phyloP scores from a whole-genome alignment of 2,329 filamentous ascomycete species.

The Polytolypa hystricis region DNA sequence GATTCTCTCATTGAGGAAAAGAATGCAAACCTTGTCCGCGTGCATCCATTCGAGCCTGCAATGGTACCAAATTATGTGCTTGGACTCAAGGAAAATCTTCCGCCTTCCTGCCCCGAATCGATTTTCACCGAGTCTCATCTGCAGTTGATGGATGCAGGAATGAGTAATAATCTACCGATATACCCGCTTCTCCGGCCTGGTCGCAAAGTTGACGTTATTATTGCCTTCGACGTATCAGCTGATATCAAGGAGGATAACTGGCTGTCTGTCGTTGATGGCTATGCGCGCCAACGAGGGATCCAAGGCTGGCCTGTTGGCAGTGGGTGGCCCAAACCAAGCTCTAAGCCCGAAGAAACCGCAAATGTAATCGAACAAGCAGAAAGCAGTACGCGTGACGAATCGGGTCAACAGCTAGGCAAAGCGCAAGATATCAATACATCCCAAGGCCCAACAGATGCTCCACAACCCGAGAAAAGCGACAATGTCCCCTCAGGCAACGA shows the following conservation, averaged over 20 bases:
- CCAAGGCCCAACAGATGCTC: not conserved
- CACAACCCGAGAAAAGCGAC: conserved; percentile 34
- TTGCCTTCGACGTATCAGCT: conserved; percentile 89
- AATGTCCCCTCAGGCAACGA: conserved; percentile 27
- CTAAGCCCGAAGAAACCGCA: conserved; percentile 49
- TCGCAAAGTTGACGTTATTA: conserved; percentile 74
- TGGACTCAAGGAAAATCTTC: conserved; percentile 65
- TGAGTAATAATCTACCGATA: conserved; percentile 96
- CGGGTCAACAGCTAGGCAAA: conserved; percentile 51
- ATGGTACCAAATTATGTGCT: conserved; percentile 81
- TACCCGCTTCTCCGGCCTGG: conserved; percentile 87
- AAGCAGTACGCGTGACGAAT: conserved; percentile 48
- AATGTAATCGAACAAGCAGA: conserved; percentile 59
- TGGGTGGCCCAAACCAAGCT: conserved; percentile 60
- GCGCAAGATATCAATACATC: conserved; percentile 31
- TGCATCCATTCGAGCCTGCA: conserved; percentile 90
- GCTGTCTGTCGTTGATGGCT: conserved; percentile 88
- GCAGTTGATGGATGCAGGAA: conserved; percentile 90
- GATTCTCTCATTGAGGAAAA: conserved; percentile 74
- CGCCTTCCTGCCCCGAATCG: conserved; percentile 64
- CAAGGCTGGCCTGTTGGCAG: conserved; percentile 90
- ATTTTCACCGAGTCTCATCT: conserved; percentile 62
- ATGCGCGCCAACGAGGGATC: conserved; percentile 77
- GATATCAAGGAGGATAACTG: conserved; percentile 93
- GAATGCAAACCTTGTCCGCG: conserved; percentile 74